Conservation (phyloP, 208 protist genomes). For the Trypanosoma platydactyli region DNA sequence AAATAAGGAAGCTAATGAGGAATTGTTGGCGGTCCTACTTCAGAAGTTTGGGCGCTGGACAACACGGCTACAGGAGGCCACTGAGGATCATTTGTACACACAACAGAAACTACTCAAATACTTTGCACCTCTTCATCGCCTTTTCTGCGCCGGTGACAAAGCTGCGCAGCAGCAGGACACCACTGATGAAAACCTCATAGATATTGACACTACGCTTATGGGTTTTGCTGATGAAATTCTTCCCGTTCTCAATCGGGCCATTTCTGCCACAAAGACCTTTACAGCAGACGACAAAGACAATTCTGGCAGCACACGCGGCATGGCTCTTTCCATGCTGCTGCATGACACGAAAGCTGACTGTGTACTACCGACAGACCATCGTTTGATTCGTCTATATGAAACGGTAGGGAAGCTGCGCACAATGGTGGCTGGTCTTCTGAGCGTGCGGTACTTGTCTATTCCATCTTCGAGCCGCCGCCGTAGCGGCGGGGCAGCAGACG, state of each 20-base stretch:
- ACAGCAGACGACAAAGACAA: not conserved
- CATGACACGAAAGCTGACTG: constrained; percentile 27
- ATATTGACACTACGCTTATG: constrained; percentile 80
- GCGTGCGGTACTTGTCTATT: constrained; percentile 79
- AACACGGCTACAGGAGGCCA: constrained; percentile 67
- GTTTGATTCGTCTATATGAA: constrained; percentile 71
- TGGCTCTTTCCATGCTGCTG: constrained; percentile 35
- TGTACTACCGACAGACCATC: constrained; percentile 66
- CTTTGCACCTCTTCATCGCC: constrained; percentile 70
- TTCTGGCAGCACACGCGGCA: constrained; percentile 23
- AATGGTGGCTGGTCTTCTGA: constrained; percentile 58
- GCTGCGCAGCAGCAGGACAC: not conserved
- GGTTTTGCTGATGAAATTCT: constrained; percentile 72
- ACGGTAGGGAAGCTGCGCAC: constrained; percentile 59
- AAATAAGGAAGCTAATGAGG: constrained; percentile 50
- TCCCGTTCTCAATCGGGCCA: constrained; percentile 61
- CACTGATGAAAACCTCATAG: constrained; percentile 69
- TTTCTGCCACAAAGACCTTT: constrained; percentile 25
- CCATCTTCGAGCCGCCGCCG: constrained; percentile 40
- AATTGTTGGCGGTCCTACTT: constrained; percentile 67
- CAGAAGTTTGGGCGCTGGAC: constrained; percentile 86
- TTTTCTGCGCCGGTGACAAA: constrained; percentile 37
- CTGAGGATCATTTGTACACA: constrained; percentile 80
- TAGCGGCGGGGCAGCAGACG: constrained; percentile 34
- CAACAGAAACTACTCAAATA: constrained; percentile 84